Evolutionary conservation across 2,329 filamentous ascomycete genomes (phyloP).

Genomic region (Beauveria sp.): DNA sequence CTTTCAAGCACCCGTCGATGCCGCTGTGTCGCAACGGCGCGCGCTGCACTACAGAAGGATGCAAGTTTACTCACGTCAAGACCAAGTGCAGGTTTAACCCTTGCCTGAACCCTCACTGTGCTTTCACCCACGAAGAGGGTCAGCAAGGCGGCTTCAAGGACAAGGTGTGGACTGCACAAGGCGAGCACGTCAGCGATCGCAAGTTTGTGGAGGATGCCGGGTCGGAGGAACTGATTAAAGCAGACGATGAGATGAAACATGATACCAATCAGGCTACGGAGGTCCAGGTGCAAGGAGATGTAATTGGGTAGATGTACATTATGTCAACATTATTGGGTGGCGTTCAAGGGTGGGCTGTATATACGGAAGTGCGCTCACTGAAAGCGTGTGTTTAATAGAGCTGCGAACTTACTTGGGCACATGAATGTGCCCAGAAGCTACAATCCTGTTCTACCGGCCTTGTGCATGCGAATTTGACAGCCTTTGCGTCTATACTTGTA

Average conservation of each 20-base stretch:
- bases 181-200: slow-evolving; percentile 77
- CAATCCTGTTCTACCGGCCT: neutral
- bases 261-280: slow-evolving; percentile 31
- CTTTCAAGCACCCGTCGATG: slow-evolving; percentile 83
- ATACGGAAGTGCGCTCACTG: neutral
- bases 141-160: slow-evolving; percentile 79
- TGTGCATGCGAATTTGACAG: neutral
- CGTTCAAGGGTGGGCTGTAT: slow-evolving; percentile 15
- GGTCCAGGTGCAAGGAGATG: slow-evolving; percentile 31
- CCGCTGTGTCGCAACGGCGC: slow-evolving; percentile 86
- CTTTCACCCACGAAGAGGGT: slow-evolving; percentile 85
- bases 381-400: slow-evolving; percentile 7
- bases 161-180: slow-evolving; percentile 80
- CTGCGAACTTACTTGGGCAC: neutral
- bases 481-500: neutral
- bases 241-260: slow-evolving; percentile 33
- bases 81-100: slow-evolving; percentile 86
- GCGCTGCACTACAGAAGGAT: slow-evolving; percentile 72
- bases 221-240: slow-evolving; percentile 66
- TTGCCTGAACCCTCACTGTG: slow-evolving; percentile 80
- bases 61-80: slow-evolving; percentile 83
- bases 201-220: slow-evolving; percentile 72
- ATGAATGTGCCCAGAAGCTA: neutral
- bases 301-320: slow-evolving; percentile 24
- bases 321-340: slow-evolving; percentile 11